Percentiles rank a stretch among this genome's conserved stretches.
Conservation (phyloP, 2,329 filamentous ascomycete species). For the Keithomyces neogunnii region DNA sequence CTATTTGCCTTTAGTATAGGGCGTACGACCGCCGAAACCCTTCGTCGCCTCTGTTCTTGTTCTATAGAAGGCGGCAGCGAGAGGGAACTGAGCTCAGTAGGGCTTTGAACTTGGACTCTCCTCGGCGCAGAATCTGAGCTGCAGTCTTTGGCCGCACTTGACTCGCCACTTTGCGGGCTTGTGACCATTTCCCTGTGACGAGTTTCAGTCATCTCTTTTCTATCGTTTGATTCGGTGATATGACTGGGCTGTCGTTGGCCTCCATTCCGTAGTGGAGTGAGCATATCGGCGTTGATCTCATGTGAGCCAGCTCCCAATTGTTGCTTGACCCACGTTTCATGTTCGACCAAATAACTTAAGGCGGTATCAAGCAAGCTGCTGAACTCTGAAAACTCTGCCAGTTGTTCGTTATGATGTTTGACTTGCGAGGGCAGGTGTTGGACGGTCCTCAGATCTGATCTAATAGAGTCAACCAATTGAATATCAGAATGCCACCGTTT, state of each 20-base stretch:
- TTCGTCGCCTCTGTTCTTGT: conserved; percentile 27
- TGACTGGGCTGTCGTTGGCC: not conserved
- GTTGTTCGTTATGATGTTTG: conserved; percentile 14
- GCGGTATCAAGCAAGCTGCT: conserved; percentile 20
- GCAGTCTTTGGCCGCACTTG: not conserved
- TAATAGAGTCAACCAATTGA: conserved; percentile 16
- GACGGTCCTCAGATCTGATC: conserved; percentile 15
- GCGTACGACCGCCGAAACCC: conserved; percentile 19
- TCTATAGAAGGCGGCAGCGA: conserved; percentile 22
- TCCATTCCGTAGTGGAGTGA: not conserved
- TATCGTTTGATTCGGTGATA: not conserved
- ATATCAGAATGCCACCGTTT: conserved; percentile 20
- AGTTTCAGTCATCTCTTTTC: not conserved
- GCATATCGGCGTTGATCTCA: not conserved
- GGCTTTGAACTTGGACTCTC: conserved; percentile 8
- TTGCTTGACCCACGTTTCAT: conserved; percentile 20
- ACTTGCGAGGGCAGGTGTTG: conserved; percentile 15
- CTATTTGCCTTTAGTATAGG: conserved; percentile 24
- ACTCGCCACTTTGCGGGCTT: not conserved
- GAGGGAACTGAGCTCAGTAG: conserved; percentile 11
- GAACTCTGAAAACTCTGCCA: conserved; percentile 18
- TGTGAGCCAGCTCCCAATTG: conserved; percentile 10
- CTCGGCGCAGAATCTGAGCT: not conserved
- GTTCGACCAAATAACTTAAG: conserved; percentile 17
- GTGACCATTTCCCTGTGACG: not conserved